These are phyloP conservation scores for Gloeostereum incarnatum DNA, from an alignment of 768 basidiomycete genomes.

Conservation along the genomic window DNA sequence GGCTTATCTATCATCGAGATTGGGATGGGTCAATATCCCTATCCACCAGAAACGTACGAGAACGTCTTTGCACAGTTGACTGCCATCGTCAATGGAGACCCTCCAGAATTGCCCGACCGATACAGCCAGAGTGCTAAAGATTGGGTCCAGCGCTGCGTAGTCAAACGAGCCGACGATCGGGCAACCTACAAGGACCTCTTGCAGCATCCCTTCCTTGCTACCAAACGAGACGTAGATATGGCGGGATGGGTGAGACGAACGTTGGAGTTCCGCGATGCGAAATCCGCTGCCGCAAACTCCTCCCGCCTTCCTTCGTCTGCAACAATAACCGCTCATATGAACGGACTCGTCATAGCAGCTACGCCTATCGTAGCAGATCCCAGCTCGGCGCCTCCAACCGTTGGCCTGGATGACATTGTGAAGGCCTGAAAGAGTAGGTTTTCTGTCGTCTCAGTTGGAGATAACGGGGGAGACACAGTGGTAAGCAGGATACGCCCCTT, in stretches of 20 bases:
- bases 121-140: slow-evolving; percentile 67
- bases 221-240: slow-evolving; percentile 70
- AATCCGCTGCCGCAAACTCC: neutral
- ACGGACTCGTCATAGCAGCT: neutral
- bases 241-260: slow-evolving; percentile 67
- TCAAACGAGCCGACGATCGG: slow-evolving; percentile 70
- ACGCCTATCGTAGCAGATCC: neutral
- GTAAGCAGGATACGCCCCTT: too few relatives aligned
- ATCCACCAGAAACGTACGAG: slow-evolving; percentile 93
- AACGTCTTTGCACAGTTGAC: slow-evolving; percentile 90
- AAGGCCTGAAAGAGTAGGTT: neutral
- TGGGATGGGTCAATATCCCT: slow-evolving; percentile 85
- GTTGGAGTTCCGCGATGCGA: slow-evolving; percentile 12
- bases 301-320: neutral
- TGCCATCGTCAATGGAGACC: slow-evolving; percentile 95
- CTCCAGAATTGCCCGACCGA: slow-evolving; percentile 74
- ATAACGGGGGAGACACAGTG: too few relatives aligned
- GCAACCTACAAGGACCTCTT: slow-evolving; percentile 82
- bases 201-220: slow-evolving; percentile 70
- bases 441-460: neutral
- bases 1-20: slow-evolving; percentile 93
- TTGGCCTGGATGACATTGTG: too few relatives aligned
- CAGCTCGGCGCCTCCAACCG: too few relatives aligned
- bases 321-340: neutral
- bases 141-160: slow-evolving; percentile 74